A percentile compares a stretch with the other conserved stretches of the same genome.
Conservation (phyloP, 2,329 filamentous ascomycete genomes). For the Claviceps spartinae region DNA sequence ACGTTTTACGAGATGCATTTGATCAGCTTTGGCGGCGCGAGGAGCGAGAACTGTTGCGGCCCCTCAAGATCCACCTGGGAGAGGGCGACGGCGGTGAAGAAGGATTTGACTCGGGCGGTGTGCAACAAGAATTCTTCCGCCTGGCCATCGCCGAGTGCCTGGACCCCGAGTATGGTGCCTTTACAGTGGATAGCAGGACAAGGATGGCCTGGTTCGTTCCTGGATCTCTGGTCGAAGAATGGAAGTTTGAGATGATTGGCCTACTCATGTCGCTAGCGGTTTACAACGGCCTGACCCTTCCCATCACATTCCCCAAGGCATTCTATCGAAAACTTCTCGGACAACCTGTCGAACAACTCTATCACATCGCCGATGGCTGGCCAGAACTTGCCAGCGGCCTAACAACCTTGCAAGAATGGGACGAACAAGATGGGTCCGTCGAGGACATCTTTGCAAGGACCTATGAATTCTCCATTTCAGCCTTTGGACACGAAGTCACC, state of each 20-base stretch:
- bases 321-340: slow-evolving; percentile 72
- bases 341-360: slow-evolving; percentile 52
- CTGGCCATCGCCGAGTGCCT: slow-evolving; percentile 69
- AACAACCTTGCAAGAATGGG: slow-evolving; percentile 60
- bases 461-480: slow-evolving; percentile 65
- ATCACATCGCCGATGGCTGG: slow-evolving; percentile 80
- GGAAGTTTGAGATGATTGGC: slow-evolving; percentile 84
- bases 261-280: slow-evolving; percentile 78
- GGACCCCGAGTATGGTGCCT: slow-evolving; percentile 64
- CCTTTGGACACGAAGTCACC: slow-evolving; percentile 43
- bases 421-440: slow-evolving; percentile 58
- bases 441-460: slow-evolving; percentile 72
- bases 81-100: slow-evolving; percentile 73
- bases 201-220: slow-evolving; percentile 82
- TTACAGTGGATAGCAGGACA: slow-evolving; percentile 63
- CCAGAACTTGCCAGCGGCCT: slow-evolving; percentile 66
- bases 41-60: slow-evolving; percentile 66
- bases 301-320: slow-evolving; percentile 73
- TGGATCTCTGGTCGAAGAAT: slow-evolving; percentile 64
- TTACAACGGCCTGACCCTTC: slow-evolving; percentile 85
- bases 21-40: slow-evolving; percentile 85
- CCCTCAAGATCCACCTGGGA: slow-evolving; percentile 77
- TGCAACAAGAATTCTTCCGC: slow-evolving; percentile 93
- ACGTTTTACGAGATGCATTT: slow-evolving; percentile 60
- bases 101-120: slow-evolving; percentile 84